phyloP scores from a whole-genome alignment of 169 alveolate genomes.

The Plasmodium cynomolgi region DNA sequence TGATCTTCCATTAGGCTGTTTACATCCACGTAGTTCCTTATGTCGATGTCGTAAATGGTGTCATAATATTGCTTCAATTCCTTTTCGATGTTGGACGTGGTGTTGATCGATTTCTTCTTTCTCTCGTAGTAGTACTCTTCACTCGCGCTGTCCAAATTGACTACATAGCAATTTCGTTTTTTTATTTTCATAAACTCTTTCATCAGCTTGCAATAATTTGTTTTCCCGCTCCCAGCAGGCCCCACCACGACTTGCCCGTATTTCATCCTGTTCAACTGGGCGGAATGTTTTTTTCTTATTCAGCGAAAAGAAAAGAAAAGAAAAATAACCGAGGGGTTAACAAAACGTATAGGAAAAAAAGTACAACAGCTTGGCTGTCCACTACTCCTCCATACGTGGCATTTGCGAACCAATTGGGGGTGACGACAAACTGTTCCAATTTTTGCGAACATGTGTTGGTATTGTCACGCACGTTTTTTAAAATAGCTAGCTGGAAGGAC shows the following conservation, averaged over 20 bases:
- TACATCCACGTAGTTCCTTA: constrained; percentile 95
- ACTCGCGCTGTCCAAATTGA: constrained; percentile 98
- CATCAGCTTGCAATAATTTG: constrained; percentile 94
- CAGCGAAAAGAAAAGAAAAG: background rate
- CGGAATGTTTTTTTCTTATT: background rate
- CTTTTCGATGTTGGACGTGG: constrained; percentile 89
- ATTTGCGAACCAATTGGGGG: background rate
- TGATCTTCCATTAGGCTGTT: constrained; percentile 94
- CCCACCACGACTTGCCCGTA: constrained; percentile 97
- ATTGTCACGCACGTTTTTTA: background rate
- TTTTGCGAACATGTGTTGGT: background rate
- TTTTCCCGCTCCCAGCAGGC: constrained; percentile 99
- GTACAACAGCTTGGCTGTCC: background rate
- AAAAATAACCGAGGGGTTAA: background rate
- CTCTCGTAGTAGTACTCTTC: constrained; percentile 86
- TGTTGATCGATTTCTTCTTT: constrained; percentile 72
- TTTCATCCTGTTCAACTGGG: constrained; percentile 76
- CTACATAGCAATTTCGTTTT: constrained; percentile 91
- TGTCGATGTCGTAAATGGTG: constrained; percentile 91
- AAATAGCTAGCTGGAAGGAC: background rate
- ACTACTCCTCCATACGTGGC: background rate
- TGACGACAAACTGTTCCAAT: background rate
- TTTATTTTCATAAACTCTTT: constrained; percentile 92
- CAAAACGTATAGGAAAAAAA: background rate
- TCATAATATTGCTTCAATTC: constrained; percentile 80